Evolutionary conservation across 2,329 filamentous ascomycete species (phyloP), one percentile per base, ranked within the genome.

Genomic region (Coniochaeta sp.): DNA sequence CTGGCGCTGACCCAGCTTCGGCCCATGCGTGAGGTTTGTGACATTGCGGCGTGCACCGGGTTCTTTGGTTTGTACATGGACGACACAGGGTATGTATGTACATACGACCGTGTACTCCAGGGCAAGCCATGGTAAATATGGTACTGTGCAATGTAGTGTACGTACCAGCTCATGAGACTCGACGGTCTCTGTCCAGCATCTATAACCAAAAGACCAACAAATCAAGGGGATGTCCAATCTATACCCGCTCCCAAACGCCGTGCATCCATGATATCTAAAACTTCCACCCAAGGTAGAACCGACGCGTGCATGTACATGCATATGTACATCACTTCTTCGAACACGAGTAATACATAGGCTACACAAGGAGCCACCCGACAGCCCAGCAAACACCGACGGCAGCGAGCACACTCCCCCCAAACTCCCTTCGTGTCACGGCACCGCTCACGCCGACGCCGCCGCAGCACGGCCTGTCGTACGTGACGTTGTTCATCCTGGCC

Each of bases 401-500:
- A 32, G 57, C 59, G 62, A 64, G 30, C 19, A 58, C 4, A 2
- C 17, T n/a, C 42, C 17, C 9, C 42, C 30, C 57, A 58, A 61
- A 38, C 26, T 38, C 59, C 50, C 60, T 61, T 36, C 17, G 28
- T 65, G 87, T 87, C n/a, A 84, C 82, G 1, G 79, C 83, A 2
- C 84, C 84, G 57, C 61, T 70, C 30, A 62, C 60, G 4, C 52
- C 64, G 42, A 59, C 61, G n/a, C 85, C 86, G 24, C 47, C 47
- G 65, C 86, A 89, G 69, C 86, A 89, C 4, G 73, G 61, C 50
- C 79, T 71, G 54, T 79, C 79, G 69, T 91, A 93, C 0, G 83
- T 87, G 55, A 95, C 89, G 62, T 88, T 86, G 72, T 93, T 95
- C 65, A 85, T 82, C 61, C 74, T 69, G 0, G 88, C 88, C 0